Evolutionary conservation across 2,329 filamentous ascomycete genomes (phyloP).

Genomic region (Penicillium brevicompactum): DNA sequence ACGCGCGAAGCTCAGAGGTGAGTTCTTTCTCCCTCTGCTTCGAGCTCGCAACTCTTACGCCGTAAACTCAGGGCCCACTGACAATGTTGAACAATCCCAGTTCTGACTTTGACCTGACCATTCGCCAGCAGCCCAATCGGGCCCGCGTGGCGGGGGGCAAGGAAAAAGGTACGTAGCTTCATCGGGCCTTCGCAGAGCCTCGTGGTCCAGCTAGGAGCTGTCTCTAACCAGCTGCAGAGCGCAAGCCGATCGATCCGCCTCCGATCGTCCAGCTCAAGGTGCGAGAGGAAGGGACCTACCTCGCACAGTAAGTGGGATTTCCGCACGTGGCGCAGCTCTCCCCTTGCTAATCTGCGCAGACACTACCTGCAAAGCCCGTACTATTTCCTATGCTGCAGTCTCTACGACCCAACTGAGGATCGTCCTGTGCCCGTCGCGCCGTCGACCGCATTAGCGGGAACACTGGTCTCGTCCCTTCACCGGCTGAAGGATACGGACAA

Average conservation of each 20-base stretch:
- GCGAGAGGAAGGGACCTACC: conserved; percentile 48
- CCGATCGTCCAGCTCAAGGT: conserved; percentile 76
- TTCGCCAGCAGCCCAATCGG: conserved; percentile 68
- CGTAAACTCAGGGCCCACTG: conserved; percentile 37
- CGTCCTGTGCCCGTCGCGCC: conserved; percentile 46
- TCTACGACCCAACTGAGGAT: conserved; percentile 55
- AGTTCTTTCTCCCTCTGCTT: conserved; percentile 22
- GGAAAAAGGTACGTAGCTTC: conserved; percentile 64
- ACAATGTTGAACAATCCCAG: conserved; percentile 48
- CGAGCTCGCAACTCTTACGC: conserved; percentile 33
- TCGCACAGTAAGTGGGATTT: conserved; percentile 58
- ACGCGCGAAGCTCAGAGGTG: conserved; percentile 46
- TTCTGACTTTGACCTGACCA: conserved; percentile 58
- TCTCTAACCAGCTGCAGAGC: conserved; percentile 53
- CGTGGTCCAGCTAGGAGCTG: neutral
- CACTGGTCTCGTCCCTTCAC: conserved; percentile 78
- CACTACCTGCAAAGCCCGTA: conserved; percentile 67
- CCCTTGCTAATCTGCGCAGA: conserved; percentile 38
- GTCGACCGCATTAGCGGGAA: conserved; percentile 66
- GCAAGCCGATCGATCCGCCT: conserved; percentile 83
- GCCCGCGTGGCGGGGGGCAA: conserved; percentile 71
- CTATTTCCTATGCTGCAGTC: conserved; percentile 62
- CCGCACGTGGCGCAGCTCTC: conserved; percentile 2
- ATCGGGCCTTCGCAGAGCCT: neutral
- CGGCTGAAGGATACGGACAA: conserved; percentile 78